Base-by-base conservation (phyloP, 2,329 filamentous ascomycete species). In the Aquanectria penicillioides region DNA sequence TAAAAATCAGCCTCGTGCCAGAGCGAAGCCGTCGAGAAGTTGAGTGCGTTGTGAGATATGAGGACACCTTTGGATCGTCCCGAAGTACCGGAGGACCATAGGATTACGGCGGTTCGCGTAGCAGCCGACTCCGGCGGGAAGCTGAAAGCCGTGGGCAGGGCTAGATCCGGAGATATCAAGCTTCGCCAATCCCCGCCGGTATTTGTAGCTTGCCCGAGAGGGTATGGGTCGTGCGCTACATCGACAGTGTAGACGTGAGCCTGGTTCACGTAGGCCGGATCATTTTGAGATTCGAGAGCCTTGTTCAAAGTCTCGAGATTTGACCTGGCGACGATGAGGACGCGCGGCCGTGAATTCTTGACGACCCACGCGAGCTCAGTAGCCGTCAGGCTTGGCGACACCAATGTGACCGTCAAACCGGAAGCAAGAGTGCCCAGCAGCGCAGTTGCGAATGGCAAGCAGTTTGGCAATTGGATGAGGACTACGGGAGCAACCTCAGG, bases 51-150 rank as follows among this genome's bases (percentile, higher is more conserved):
- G 72, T 93, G 90, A 2, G 87, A 87, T 50, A 93, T 86, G 68
- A 90, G 83, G 1, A 93, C 90, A 31, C 90, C 90, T 71, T 93
- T 93, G 11, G 90, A 89, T 0, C 89, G 80, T 2, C 91, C 91
- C 0, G 91, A 93, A 0, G 88, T 91, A 11, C 90, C 84, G 1
- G 83, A 87, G 0, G 77, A 80, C 78, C 78, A 80, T 48, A 80
- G 72, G 43, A 80, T 77, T 1, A 80, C 66, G 34, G 77, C 78
- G 3, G 85, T 89, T 70, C 91, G 91, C 65, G 89, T 88, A 5
- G 37, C 13, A 1, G 71, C 62, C 11, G 66, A 71, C 20, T 63
- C 57, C 9, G 66, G 37, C 1, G 67, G 69, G 57, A 83, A 78
- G 10, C 77, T 73, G 2, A 72, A 70, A 73, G 75, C 15, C 65